A percentile compares a stretch with the other conserved stretches of the same genome.
phyloP scores from a whole-genome alignment of 768 basidiomycete species.

The Boletus tomentosulus region DNA sequence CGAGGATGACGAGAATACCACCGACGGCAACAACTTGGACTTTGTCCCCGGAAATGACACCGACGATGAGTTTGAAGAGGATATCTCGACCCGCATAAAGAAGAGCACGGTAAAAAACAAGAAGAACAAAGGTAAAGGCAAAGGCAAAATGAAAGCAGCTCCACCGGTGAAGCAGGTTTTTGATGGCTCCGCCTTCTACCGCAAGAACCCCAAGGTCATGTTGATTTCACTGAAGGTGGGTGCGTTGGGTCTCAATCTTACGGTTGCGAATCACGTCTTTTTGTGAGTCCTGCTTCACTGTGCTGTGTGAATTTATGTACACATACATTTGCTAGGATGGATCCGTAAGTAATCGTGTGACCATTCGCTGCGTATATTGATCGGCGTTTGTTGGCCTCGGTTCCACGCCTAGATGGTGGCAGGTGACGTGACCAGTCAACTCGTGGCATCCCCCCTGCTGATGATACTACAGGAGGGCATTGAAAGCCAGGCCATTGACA shows the following conservation, averaged over 20 bases:
- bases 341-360: slow-evolving; percentile 55
- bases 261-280: slow-evolving; percentile 84
- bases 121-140: slow-evolving; percentile 39
- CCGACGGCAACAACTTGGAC: slow-evolving; percentile 33
- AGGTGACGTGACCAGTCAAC: slow-evolving; percentile 34
- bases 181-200: slow-evolving; percentile 21
- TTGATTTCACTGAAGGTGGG: slow-evolving; percentile 85
- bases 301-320: background rate
- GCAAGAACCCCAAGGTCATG: slow-evolving; percentile 71
- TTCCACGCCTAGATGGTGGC: slow-evolving; percentile 62
- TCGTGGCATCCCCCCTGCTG: slow-evolving; percentile 6
- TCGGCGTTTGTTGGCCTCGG: slow-evolving; percentile 1
- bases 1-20: slow-evolving; percentile 10
- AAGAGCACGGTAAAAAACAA: slow-evolving; percentile 31
- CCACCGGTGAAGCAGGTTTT: slow-evolving; percentile 11
- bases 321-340: slow-evolving; percentile 52
- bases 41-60: slow-evolving; percentile 29
- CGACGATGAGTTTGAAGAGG: slow-evolving; percentile 31
- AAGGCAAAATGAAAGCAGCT: slow-evolving; percentile 21
- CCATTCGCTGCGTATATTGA: slow-evolving; percentile 10
- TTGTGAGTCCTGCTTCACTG: slow-evolving; percentile 44
- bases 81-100: slow-evolving; percentile 29
- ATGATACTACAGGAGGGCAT: slow-evolving; percentile 58
- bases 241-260: slow-evolving; percentile 82
- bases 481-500: slow-evolving; percentile 78